Conservation (phyloP, 345 rosid species). For the Hibiscus mutabilis region DNA sequence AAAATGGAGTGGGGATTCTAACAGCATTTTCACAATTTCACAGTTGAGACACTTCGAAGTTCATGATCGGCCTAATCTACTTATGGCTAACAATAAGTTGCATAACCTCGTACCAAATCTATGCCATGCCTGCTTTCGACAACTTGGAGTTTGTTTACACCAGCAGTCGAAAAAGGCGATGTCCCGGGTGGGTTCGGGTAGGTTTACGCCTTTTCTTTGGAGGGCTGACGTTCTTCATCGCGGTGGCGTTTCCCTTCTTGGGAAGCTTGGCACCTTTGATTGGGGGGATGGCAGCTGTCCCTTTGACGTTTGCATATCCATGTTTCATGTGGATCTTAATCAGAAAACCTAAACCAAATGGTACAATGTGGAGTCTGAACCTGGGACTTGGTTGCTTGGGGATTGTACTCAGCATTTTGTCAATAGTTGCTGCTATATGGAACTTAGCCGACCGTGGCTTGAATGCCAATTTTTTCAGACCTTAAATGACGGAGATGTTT, state of each 20-base stretch:
- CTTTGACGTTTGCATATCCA: conserved; percentile 42
- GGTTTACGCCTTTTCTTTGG: conserved; percentile 33
- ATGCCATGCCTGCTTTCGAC: conserved; percentile 55
- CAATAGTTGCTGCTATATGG: conserved; percentile 37
- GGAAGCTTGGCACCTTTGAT: conserved; percentile 30
- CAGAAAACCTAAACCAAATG: background rate
- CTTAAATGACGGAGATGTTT: conserved; percentile 9
- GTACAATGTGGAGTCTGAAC: conserved; percentile 35
- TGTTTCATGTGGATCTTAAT: conserved; percentile 54
- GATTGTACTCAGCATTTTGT: conserved; percentile 18
- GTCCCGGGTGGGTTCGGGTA: conserved; percentile 23
- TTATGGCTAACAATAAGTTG: conserved; percentile 23
- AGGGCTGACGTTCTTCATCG: conserved; percentile 32
- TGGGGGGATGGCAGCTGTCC: conserved; percentile 36
- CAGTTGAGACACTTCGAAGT: conserved; percentile 19
- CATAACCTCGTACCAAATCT: conserved; percentile 42
- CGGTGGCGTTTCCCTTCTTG: conserved; percentile 43
- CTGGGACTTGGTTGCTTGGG: conserved; percentile 41
- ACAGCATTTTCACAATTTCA: conserved; percentile 25
- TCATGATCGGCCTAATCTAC: conserved; percentile 18
- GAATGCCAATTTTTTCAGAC: conserved; percentile 40
- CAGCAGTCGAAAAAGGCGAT: conserved; percentile 14
- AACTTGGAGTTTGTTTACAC: conserved; percentile 31
- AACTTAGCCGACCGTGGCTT: conserved; percentile 29
- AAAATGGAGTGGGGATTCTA: conserved; percentile 23